phyloP scores from a whole-genome alignment of 306 rosid genomes.

The Cucurbita pepo region DNA sequence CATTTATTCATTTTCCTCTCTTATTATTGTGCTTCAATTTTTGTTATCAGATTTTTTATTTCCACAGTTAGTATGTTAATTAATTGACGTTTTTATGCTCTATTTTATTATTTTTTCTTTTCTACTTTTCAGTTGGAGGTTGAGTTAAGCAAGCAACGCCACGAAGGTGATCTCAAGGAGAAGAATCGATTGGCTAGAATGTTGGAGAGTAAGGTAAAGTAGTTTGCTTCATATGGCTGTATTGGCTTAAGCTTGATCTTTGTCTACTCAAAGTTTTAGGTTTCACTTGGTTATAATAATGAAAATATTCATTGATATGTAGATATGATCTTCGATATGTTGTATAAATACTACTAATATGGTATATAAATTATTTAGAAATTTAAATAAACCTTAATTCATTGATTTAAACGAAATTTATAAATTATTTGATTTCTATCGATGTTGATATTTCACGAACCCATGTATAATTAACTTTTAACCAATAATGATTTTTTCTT shows the following conservation, averaged over 20 bases:
- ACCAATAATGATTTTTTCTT: neutral
- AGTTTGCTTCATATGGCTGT: neutral
- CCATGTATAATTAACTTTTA: neutral
- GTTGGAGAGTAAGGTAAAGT: conserved; percentile 53
- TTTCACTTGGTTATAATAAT: neutral
- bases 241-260: neutral
- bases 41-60: neutral
- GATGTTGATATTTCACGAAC: neutral
- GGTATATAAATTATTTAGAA: no score
- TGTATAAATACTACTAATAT: no score
- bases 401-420: no score
- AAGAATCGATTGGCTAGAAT: conserved; percentile 63
- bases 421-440: neutral
- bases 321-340: no score
- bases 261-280: neutral
- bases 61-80: neutral
- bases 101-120: neutral
- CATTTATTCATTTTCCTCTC: neutral
- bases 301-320: no score
- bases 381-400: no score
- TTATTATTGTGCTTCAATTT: neutral
- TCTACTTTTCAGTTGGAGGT: conserved; percentile 55
- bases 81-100: neutral
- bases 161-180: conserved; percentile 81
- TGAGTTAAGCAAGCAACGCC: conserved; percentile 66